phyloP scores from a whole-genome alignment of 306 rosid species.

The Ziziphus jujuba region DNA sequence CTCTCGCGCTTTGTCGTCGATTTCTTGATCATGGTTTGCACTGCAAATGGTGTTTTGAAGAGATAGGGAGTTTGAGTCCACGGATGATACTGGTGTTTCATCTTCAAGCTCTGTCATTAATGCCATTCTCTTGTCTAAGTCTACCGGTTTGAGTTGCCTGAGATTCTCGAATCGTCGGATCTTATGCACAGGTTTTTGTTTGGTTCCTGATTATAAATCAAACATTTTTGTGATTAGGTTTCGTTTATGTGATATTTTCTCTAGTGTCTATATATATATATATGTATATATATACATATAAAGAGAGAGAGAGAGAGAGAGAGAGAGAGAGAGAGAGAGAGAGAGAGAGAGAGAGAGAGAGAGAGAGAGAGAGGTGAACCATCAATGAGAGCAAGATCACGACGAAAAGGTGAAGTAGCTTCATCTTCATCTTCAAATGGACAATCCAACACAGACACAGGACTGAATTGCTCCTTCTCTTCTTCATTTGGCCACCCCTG shows the following conservation, averaged over 20 bases:
- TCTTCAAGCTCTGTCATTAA: constrained; percentile 26
- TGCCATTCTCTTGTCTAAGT: constrained; percentile 45
- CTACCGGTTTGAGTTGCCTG: constrained; percentile 42
- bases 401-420: constrained; percentile 30
- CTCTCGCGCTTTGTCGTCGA: constrained; percentile 28
- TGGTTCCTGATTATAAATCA: constrained; percentile 34
- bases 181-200: constrained; percentile 42
- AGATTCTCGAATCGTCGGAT: constrained; percentile 36
- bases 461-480: constrained; percentile 80
- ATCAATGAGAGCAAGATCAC: constrained; percentile 27
- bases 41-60: neutral
- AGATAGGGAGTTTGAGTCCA: too few relatives aligned
- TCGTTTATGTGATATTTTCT: neutral
- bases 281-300: too few relatives aligned
- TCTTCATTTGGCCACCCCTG: constrained; percentile 69
- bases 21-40: neutral
- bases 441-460: constrained; percentile 71
- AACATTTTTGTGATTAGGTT: neutral
- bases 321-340: neutral
- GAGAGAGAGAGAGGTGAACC: constrained; percentile 26
- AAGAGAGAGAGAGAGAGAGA: neutral
- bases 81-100: constrained; percentile 1
- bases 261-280: neutral
- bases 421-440: constrained; percentile 78
- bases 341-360: neutral